Evolutionary conservation across 495 filamentous ascomycete genomes (phyloP).

Genomic region (Hypoxylon lienhwacheense): DNA sequence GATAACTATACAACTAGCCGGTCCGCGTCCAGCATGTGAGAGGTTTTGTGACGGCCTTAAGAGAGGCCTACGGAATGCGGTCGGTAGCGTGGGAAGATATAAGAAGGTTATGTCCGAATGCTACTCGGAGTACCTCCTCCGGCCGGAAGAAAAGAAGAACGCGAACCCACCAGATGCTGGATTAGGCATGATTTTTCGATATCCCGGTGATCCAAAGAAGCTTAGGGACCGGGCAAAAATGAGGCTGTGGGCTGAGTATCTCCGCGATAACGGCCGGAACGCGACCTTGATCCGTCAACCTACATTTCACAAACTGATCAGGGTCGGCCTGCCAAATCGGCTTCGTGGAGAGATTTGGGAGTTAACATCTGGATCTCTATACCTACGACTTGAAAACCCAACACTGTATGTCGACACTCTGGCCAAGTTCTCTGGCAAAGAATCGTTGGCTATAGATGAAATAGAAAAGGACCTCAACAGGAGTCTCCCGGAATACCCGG

Average conservation of each 20-base stretch:
- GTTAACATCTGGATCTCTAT: conserved; percentile 86
- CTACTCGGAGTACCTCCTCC: conserved; percentile 92
- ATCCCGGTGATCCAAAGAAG: conserved; percentile 95
- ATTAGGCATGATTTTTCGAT: conserved; percentile 88
- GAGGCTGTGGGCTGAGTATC: conserved; percentile 93
- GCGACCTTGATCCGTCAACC: conserved; percentile 89
- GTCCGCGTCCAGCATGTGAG: conserved; percentile 85
- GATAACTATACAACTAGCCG: conserved; percentile 86
- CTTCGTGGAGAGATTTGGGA: conserved; percentile 96
- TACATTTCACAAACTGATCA: conserved; percentile 94
- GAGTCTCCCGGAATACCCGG: conserved; percentile 93
- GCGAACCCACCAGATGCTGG: conserved; percentile 80
- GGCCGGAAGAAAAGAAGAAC: conserved; percentile 58
- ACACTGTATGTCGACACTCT: conserved; percentile 82
- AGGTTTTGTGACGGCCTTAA: conserved; percentile 95
- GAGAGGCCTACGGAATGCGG: conserved; percentile 77
- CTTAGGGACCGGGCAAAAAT: conserved; percentile 95
- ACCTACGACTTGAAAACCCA: conserved; percentile 81
- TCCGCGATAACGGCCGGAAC: conserved; percentile 94
- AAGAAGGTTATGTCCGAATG: conserved; percentile 76
- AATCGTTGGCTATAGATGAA: conserved; percentile 94
- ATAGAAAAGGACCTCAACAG: conserved; percentile 98
- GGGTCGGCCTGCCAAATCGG: conserved; percentile 91
- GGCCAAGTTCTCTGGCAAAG: conserved; percentile 73
- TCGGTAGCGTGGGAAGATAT: conserved; percentile 82